phyloP scores from a whole-genome alignment of 2,329 filamentous ascomycete species.

The Talaromyces sp. region DNA sequence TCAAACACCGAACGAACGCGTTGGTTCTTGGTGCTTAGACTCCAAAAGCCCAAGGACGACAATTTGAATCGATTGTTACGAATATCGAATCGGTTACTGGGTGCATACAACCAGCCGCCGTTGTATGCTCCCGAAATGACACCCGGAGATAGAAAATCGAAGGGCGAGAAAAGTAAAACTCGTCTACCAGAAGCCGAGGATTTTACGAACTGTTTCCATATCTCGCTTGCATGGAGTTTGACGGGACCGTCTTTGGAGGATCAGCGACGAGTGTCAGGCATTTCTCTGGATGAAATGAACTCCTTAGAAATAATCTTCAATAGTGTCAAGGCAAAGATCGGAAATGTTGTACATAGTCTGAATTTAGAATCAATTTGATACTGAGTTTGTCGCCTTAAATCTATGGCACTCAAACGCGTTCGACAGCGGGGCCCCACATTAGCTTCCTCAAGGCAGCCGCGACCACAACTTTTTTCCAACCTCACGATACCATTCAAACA shows the following conservation, averaged over 20 bases:
- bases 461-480: not conserved
- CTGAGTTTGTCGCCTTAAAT: not conserved
- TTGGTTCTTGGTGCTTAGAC: constrained; percentile 78
- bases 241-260: constrained; percentile 51
- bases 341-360: constrained; percentile 59
- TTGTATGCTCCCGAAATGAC: constrained; percentile 59
- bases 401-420: not conserved
- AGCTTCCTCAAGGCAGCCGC: not conserved
- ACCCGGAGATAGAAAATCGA: constrained; percentile 24
- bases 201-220: constrained; percentile 67
- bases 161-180: constrained; percentile 23
- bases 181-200: constrained; percentile 31
- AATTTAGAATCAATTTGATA: constrained; percentile 22
- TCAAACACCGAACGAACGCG: constrained; percentile 66
- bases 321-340: constrained; percentile 71
- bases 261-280: constrained; percentile 28
- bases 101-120: constrained; percentile 62
- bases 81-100: constrained; percentile 64
- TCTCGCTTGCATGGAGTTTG: constrained; percentile 86
- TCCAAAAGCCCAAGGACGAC: constrained; percentile 51
- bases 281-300: constrained; percentile 33
- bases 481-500: not conserved
- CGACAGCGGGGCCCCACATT: constrained; percentile 4
- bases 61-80: constrained; percentile 63
- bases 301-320: constrained; percentile 55